Conservation (phyloP, 768 basidiomycete genomes). For the Leccinum olivaceopallidum region DNA sequence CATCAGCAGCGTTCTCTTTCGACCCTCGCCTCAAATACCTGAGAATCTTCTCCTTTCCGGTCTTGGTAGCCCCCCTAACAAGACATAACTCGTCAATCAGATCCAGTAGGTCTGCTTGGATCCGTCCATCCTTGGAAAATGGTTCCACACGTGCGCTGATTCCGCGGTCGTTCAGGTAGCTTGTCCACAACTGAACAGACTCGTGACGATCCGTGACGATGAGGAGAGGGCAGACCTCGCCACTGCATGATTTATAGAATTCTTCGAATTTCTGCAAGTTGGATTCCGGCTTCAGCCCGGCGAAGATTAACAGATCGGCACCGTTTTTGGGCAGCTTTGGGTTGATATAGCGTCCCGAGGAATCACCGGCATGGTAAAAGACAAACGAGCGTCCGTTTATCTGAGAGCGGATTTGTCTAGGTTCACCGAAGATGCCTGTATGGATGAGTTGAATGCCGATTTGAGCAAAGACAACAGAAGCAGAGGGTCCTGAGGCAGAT, state of each 20-base stretch:
- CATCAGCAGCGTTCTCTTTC: conserved; percentile 10
- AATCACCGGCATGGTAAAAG: conserved; percentile 22
- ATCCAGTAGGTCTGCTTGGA: conserved; percentile 3
- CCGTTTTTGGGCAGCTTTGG: conserved; percentile 22
- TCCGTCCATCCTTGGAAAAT: not conserved
- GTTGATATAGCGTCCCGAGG: conserved; percentile 15
- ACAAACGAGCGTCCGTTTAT: conserved; percentile 27
- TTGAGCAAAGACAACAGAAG: conserved; percentile 23
- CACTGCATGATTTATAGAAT: conserved; percentile 21
- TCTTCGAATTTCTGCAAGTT: conserved; percentile 12
- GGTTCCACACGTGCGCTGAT: conserved; percentile 17
- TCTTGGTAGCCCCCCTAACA: conserved; percentile 23
- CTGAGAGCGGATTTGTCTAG: conserved; percentile 18
- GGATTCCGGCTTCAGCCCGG: conserved; percentile 9
- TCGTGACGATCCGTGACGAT: conserved; percentile 15
- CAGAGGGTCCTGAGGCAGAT: conserved; percentile 5
- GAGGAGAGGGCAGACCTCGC: conserved; percentile 29
- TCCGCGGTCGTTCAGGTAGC: conserved; percentile 9
- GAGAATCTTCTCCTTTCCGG: conserved; percentile 15
- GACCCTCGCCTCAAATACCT: conserved; percentile 15
- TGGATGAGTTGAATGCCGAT: conserved; percentile 16
- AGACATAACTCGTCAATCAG: conserved; percentile 27
- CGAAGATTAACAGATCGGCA: conserved; percentile 28
- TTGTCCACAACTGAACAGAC: conserved; percentile 14
- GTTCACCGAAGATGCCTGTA: conserved; percentile 17